Evolutionary conservation across 2,329 filamentous ascomycete genomes (phyloP).

Genomic region (Ophiostoma montium): DNA sequence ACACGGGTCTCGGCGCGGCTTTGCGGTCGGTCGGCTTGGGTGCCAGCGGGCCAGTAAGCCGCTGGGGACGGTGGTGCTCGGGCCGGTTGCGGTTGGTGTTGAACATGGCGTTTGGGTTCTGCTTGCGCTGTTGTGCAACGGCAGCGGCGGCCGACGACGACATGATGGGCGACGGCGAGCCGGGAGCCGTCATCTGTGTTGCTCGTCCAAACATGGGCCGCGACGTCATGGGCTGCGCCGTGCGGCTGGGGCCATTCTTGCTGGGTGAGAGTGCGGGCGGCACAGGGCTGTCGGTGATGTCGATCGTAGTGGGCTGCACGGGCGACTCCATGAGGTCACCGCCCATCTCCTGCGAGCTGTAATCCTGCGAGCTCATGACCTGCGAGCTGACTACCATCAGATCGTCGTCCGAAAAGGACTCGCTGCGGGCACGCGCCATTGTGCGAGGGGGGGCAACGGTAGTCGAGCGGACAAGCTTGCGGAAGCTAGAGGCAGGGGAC

Average conservation of each 20-base stretch:
- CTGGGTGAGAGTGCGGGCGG: neutral
- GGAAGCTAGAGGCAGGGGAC: slow-evolving; percentile 11
- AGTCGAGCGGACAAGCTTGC: slow-evolving; percentile 15
- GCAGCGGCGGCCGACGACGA: slow-evolving; percentile 11
- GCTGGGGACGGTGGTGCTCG: slow-evolving; percentile 40
- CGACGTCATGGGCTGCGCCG: slow-evolving; percentile 10
- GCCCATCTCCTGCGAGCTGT: slow-evolving; percentile 1
- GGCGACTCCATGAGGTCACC: slow-evolving; percentile 15
- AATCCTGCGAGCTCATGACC: slow-evolving; percentile 17
- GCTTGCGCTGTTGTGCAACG: slow-evolving; percentile 37
- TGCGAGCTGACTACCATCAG: slow-evolving; percentile 23
- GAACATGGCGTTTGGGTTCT: slow-evolving; percentile 38
- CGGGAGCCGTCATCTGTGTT: slow-evolving; percentile 23
- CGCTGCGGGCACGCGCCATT: slow-evolving; percentile 15
- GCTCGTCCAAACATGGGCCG: slow-evolving; percentile 19
- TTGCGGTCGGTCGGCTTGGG: slow-evolving; percentile 34
- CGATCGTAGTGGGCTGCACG: slow-evolving; percentile 24
- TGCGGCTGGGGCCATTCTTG: neutral
- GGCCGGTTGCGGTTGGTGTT: slow-evolving; percentile 35
- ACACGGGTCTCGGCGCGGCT: slow-evolving; percentile 32
- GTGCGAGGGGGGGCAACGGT: slow-evolving; percentile 12
- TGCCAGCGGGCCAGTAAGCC: slow-evolving; percentile 31
- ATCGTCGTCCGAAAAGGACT: slow-evolving; percentile 25
- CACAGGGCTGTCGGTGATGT: slow-evolving; percentile 19
- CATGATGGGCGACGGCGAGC: slow-evolving; percentile 9